Percentiles rank a stretch among this genome's conserved stretches.
These are phyloP conservation scores for Citrus australasica DNA, from an alignment of 345 rosid genomes.

Conservation along the genomic window DNA sequence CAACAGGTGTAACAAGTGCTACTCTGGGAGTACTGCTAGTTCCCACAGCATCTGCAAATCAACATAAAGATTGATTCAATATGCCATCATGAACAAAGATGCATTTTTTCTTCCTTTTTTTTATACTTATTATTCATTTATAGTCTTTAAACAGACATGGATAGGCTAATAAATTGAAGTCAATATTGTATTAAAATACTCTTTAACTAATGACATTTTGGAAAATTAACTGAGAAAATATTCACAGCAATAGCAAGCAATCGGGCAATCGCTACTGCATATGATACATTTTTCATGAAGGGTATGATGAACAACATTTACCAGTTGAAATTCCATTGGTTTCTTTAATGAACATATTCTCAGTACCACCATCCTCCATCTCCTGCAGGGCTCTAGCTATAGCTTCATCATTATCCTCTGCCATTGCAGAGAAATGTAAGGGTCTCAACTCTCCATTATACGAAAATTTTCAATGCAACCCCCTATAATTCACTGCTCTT, in stretches of 20 bases:
- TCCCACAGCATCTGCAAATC: not conserved
- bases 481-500: no score
- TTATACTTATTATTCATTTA: no score
- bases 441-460: no score
- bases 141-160: not conserved
- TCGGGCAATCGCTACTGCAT: rapidly evolving
- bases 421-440: no score
- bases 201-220: not conserved
- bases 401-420: not conserved
- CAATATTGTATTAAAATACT: not conserved
- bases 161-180: no score
- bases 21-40: not conserved
- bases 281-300: rapidly evolving
- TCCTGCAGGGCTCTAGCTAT: not conserved
- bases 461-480: no score
- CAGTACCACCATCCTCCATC: not conserved
- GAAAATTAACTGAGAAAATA: no score
- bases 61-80: not conserved
- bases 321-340: not conserved
- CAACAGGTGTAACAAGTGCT: not conserved
- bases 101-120: not conserved
- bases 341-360: not conserved
- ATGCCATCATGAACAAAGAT: not conserved
- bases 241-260: not conserved
- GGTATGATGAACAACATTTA: not conserved